A percentile compares a stretch with the other conserved stretches of the same genome.
Evolutionary conservation across 805 yeast genomes (phyloP).

Genomic region (Saturnispora galanensis): DNA sequence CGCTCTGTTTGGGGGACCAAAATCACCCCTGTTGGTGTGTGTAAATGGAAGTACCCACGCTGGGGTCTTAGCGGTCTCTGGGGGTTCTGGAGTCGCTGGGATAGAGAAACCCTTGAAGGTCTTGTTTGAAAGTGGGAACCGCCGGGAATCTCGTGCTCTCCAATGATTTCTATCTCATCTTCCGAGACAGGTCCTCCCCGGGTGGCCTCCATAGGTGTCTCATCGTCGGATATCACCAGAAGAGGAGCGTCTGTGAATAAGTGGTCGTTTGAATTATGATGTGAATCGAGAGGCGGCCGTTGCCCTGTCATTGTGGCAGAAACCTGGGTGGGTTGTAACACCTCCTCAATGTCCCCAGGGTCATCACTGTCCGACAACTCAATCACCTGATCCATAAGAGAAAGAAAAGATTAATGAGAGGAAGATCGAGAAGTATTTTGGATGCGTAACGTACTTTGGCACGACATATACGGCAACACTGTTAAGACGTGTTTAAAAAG

Average conservation of each 20-base stretch:
- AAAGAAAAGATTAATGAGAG: background rate
- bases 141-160: slow-evolving; percentile 16
- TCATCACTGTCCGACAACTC: too few species aligned
- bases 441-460: too few species aligned
- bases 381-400: background rate
- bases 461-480: too few species aligned
- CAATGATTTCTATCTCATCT: slow-evolving; percentile 9
- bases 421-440: background rate
- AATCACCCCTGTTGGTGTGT: slow-evolving; percentile 2
- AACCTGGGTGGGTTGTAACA: too few species aligned
- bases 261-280: too few species aligned
- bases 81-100: background rate
- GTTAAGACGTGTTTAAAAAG: too few species aligned
- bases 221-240: background rate
- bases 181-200: too few species aligned
- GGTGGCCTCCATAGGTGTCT: background rate
- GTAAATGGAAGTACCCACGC: slow-evolving; percentile 1
- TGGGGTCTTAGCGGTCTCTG: background rate
- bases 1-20: background rate
- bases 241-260: too few species aligned
- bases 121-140: slow-evolving; percentile 6
- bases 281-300: too few species aligned
- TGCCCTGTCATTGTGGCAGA: background rate
- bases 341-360: too few species aligned
- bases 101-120: background rate